These are phyloP conservation scores for Aspergillus japonicus DNA, from an alignment of 2,329 filamentous ascomycete species.

Conservation along the genomic window DNA sequence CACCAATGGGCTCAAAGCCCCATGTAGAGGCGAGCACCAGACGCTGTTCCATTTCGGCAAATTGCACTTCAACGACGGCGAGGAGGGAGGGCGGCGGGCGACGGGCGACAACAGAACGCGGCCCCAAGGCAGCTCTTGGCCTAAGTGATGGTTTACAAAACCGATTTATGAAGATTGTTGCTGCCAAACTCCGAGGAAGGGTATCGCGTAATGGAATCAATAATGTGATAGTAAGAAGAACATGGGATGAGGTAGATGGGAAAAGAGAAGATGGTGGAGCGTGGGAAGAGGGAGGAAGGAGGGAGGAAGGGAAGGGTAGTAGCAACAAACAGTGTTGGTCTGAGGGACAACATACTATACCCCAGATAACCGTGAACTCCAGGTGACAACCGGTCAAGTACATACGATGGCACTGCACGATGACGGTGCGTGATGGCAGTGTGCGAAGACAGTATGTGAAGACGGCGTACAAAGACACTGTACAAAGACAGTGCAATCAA, in stretches of 20 bases:
- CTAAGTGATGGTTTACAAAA: background rate
- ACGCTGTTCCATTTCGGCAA: slow-evolving; percentile 20
- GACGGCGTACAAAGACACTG: too few species aligned
- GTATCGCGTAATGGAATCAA: background rate
- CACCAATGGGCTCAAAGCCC: slow-evolving; percentile 33
- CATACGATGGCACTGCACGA: too few species aligned
- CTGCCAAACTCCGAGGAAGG: background rate
- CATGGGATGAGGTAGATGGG: background rate
- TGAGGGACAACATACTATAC: background rate
- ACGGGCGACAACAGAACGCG: background rate
- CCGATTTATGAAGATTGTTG: too few species aligned
- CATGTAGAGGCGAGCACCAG: slow-evolving; percentile 34
- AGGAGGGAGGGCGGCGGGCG: background rate
- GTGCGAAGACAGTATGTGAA: too few species aligned
- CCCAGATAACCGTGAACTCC: background rate
- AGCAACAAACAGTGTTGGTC: background rate
- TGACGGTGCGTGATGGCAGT: too few species aligned
- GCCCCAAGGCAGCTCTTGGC: background rate
- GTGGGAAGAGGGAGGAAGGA: background rate
- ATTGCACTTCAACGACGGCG: background rate
- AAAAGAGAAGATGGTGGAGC: background rate
- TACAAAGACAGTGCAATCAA: background rate
- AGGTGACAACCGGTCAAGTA: too few species aligned
- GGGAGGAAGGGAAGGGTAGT: background rate
- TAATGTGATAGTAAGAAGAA: background rate